Base-by-base conservation (phyloP, 164 flowering plant species). In the Macadamia tetraphylla region DNA sequence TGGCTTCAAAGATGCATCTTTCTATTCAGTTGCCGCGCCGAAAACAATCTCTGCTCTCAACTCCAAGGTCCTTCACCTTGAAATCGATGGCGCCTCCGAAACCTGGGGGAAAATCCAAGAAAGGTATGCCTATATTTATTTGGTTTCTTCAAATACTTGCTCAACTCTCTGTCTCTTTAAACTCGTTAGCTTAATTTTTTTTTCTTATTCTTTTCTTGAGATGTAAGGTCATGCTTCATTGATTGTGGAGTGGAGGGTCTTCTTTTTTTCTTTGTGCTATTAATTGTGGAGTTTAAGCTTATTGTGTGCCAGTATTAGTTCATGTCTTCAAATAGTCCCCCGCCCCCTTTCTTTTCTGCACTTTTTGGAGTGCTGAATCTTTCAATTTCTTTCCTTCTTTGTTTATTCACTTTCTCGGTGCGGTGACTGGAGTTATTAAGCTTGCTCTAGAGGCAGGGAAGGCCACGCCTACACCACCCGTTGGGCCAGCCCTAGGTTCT, bases 391-490 rank as follows among this genome's bases (percentile, higher is more conserved):
- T 9, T 13, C 11, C 1, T 51, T 53, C 29, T 52, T 23, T 61
- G 9, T 53, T 56, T 11, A 13, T 9, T 35, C 40, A 35, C 40
- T 35, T 35, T 35, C 40, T 44, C 17, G 49, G 11, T 64, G 76
- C 82, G 87, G 97, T 89, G 66, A 75, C 84, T 73, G 99, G 97
- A 67, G 44, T 90, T 71, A 85, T 94, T 64, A 92, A 94, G 87
- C 82, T 94, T 70, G 97, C 98, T 35, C 82, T 94, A 57, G 99
- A 94, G 74, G 99, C 99, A 0, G 99, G 99, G 63, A 94, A 92
- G 84, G 99, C 98, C 0, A 94, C 99, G 0, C 98, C 99, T 0
- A 97, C 98, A 6, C 99, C 99, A 10, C 99, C 98, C 1, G 99
- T 94, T 1, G 99, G 99, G 2, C 99, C 99, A 0, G 99, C 99